A percentile compares a stretch with the other conserved stretches of the same genome.
These are phyloP conservation scores for Ostreobium quekettii DNA, from an alignment of 139 green algal genomes.

Conservation along the genomic window DNA sequence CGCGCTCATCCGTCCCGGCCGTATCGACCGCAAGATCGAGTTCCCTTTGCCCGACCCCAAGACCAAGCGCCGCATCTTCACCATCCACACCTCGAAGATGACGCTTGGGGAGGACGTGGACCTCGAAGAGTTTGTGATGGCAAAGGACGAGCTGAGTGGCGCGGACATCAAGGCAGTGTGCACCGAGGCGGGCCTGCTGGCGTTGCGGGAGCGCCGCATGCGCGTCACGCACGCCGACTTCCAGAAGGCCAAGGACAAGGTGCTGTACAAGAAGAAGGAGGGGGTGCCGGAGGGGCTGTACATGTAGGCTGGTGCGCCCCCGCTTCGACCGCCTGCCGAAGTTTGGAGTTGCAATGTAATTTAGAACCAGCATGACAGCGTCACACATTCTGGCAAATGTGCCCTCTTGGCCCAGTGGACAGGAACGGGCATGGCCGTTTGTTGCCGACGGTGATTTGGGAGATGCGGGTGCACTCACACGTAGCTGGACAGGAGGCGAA, in stretches of 20 bases:
- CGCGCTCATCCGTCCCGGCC: conserved; percentile 88
- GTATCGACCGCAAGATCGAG: conserved; percentile 84
- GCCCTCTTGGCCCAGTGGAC: too few species aligned
- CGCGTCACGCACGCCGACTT: conserved; percentile 80
- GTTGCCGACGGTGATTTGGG: too few species aligned
- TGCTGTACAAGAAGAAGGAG: conserved; percentile 99
- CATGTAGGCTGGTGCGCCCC: too few species aligned
- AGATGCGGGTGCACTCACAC: too few species aligned
- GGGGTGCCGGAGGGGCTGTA: conserved; percentile 95
- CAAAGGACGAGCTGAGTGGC: conserved; percentile 89
- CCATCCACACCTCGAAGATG: conserved; percentile 70
- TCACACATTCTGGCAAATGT: too few species aligned
- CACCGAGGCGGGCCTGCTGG: conserved; percentile 96
- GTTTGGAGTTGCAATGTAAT: too few species aligned
- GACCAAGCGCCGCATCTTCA: conserved; percentile 97
- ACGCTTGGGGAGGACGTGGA: conserved; percentile 92
- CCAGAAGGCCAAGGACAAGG: conserved; percentile 91
- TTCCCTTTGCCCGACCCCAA: conserved; percentile 98
- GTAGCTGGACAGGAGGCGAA: too few species aligned
- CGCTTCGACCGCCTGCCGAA: too few species aligned
- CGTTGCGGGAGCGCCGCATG: conserved; percentile 93
- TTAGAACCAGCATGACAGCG: too few species aligned
- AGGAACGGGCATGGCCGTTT: too few species aligned
- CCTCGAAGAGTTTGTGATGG: conserved; percentile 95
- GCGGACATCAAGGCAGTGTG: conserved; percentile 99